A percentile compares a stretch with the other conserved stretches of the same genome.
These are phyloP conservation scores for Cordyceps militaris DNA, from an alignment of 2,329 filamentous ascomycete genomes.

Conservation along the genomic window DNA sequence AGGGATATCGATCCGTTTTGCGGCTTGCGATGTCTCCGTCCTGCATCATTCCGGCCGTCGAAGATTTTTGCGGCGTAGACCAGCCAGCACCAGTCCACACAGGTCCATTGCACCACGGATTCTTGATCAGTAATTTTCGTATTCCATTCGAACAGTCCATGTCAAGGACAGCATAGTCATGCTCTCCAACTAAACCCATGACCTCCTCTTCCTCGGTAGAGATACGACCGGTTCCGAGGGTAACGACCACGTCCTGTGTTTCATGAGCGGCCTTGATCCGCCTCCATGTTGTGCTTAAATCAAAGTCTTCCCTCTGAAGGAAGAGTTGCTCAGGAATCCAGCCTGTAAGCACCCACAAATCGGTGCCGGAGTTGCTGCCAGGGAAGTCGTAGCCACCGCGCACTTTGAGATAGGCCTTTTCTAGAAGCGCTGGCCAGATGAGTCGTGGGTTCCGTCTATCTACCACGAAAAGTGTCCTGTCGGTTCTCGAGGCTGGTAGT, in stretches of 20 bases:
- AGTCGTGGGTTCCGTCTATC: conserved; percentile 76
- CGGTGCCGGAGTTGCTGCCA: conserved; percentile 92
- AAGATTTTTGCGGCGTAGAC: conserved; percentile 15
- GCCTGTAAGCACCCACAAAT: conserved; percentile 84
- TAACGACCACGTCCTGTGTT: conserved; percentile 76
- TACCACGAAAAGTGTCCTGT: conserved; percentile 75
- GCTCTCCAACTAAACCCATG: conserved; percentile 77
- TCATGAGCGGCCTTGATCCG: conserved; percentile 68
- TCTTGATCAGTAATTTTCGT: conserved; percentile 77
- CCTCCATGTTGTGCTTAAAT: conserved; percentile 69
- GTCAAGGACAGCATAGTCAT: conserved; percentile 88
- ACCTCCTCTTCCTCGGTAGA: conserved; percentile 69
- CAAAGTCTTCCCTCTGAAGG: conserved; percentile 73
- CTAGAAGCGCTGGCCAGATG: conserved; percentile 85
- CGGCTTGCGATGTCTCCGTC: background rate
- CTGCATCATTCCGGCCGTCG: background rate
- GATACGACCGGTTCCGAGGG: conserved; percentile 81
- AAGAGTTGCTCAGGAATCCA: conserved; percentile 98
- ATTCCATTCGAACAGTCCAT: conserved; percentile 56
- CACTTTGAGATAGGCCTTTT: conserved; percentile 95
- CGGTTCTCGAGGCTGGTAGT: conserved; percentile 68
- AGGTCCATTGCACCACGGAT: conserved; percentile 85
- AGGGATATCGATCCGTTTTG: background rate
- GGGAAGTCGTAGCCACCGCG: conserved; percentile 96
- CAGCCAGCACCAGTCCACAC: conserved; percentile 54